Base-by-base conservation (phyloP, 108 stramenopile species). In the Epithemia pelagica region DNA sequence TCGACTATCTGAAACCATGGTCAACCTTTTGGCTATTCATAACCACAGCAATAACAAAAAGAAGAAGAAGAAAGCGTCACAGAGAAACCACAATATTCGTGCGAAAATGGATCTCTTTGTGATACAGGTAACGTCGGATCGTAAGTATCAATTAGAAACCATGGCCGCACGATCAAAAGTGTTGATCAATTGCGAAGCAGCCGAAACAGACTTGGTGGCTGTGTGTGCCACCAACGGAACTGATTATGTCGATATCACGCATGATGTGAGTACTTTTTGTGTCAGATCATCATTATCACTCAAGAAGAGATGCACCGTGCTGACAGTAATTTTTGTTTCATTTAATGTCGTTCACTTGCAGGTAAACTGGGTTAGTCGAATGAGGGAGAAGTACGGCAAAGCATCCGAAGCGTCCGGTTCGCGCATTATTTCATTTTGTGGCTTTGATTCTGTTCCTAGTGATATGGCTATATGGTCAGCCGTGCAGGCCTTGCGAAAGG, bases 191-290 rank as follows among this genome's bases (percentile, higher is more conserved):
- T 76, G 75, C 32, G 96, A 87, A 18, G 64, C 65, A 3, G 37
- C 15, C 37, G 15, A 15, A 5, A 46, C 37, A 10, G 64, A 65
- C 33, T 69, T 97, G 24, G 96, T 97, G 21, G 73, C 71, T 1
- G 84, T 83, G 3, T 97, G 96, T 67, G 96, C 79, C 5, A 53
- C 74, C 56, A 30, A 63, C 59, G 96, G 96, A 21, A 80, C 91
- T 15, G 79, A 96, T 75, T 96, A 93, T 74, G 77, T 75, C 8
- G 98, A 99, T 72, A 89, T 96, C 57, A 97, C 97, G 0, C 96
- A 97, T 2, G 97, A 99, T 46, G 37, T 46, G 15, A 46, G 37
- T 46, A 15, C 37, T 15, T 10, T n/a, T n/a, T n/a, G n/a, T n/a
- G n/a, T n/a, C n/a, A n/a, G n/a, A n/a, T n/a, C n/a, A n/a, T n/a